Percentiles rank a stretch among this genome's conserved stretches.
Evolutionary conservation across 2,329 filamentous ascomycete genomes (phyloP).

Genomic region (Didymella lethalis): DNA sequence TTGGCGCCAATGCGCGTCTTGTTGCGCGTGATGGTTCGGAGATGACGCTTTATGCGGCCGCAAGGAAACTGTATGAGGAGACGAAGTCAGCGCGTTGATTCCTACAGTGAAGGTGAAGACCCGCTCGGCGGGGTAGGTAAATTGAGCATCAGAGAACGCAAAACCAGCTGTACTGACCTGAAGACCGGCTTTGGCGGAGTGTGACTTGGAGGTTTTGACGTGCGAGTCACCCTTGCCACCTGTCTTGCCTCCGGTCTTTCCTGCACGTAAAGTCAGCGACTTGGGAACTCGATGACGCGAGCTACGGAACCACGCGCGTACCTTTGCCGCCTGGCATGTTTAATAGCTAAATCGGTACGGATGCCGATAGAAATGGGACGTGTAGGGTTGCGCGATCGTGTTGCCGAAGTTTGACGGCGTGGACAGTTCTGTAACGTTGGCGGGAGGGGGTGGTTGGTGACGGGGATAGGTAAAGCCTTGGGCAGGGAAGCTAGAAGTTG

Average conservation of each 20-base stretch:
- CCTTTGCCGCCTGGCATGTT: conserved; percentile 88
- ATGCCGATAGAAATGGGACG: conserved; percentile 36
- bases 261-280: conserved; percentile 46
- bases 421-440: conserved; percentile 44
- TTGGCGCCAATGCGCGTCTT: conserved; percentile 99
- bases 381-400: conserved; percentile 45
- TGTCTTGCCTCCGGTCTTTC: conserved; percentile 81
- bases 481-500: conserved; percentile 38
- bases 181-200: conserved; percentile 92
- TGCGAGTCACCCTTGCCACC: conserved; percentile 78
- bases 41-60: conserved; percentile 99
- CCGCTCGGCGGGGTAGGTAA: conserved; percentile 31
- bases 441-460: conserved; percentile 44
- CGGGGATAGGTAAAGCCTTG: conserved; percentile 37
- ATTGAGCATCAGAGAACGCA: conserved; percentile 28
- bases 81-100: conserved; percentile 37
- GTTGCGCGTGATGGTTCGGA: conserved; percentile 99
- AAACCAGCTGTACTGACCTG: conserved; percentile 72
- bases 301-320: conserved; percentile 63
- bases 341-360: conserved; percentile 31
- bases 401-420: conserved; percentile 31
- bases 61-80: conserved; percentile 80
- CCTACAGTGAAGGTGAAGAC: conserved; percentile 18
- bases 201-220: conserved; percentile 90
- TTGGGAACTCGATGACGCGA: conserved; percentile 29